Base-by-base conservation (phyloP, 2,329 filamentous ascomycete species). In the Pseudopyrenochaeta lycopersici region DNA sequence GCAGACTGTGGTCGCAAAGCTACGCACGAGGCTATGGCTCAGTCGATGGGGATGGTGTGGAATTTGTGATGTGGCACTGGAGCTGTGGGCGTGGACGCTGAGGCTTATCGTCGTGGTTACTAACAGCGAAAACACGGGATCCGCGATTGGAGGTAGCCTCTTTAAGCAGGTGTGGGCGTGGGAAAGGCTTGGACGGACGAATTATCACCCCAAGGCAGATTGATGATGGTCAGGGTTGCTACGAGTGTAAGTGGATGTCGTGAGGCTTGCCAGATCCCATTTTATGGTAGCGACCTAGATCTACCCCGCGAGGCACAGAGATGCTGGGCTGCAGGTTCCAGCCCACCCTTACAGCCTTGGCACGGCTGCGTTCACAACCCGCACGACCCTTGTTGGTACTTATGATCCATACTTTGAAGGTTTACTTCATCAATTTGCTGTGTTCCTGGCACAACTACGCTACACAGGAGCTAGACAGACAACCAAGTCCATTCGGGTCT, bases 111-210 rank as follows among this genome's bases (percentile, higher is more conserved):
- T 58, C 52, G 53, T 38, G 21, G 52, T 47, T 57, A 54, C 51
- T 49, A 55, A 47, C 42, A 33, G 50, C 39, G 43, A 21, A 50
- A 53, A 50, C 43, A 45, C 54, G 49, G 60, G 58, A 47, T 56
- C 55, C 52, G 53, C 48, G 43, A 49, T 54, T 60, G 49, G 59
- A 46, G 48, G 63, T 72, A 71, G 57, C 54, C 65, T 57, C 39
- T 53, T 69, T 64, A 52, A 46, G 71, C 71, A 73, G 68, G 67
- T 71, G 57, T 44, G 36, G 50, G 47, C 49, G 57, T 49, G 20
- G 38, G 40, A 55, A 49, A 62, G 54, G 44, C 55, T 53, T 58
- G 44, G 46, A 43, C 42, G 51, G 33, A 29, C 33, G 40, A 46
- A 46, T 44, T 49, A 11, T 45, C 43, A 46, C 45, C 29, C 21